Evolutionary conservation across 164 flowering plant genomes (phyloP).

Genomic region (Tetrastigma voinierianum): DNA sequence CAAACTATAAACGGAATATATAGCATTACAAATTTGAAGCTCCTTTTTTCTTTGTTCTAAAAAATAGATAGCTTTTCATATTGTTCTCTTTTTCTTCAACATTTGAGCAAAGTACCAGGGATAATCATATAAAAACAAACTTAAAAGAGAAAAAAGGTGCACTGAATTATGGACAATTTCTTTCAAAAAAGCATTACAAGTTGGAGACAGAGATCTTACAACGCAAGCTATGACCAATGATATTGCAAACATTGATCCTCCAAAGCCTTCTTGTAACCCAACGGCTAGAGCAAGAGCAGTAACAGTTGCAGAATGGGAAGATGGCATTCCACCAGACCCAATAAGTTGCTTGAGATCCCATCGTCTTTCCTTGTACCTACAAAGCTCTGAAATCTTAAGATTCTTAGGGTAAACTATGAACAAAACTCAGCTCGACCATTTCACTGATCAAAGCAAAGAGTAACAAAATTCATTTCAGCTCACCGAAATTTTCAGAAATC

Average conservation of each 20-base stretch:
- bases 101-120: no score
- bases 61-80: no score
- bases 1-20: no score
- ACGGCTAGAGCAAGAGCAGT: conserved; percentile 75
- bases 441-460: neutral
- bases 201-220: conserved; percentile 42
- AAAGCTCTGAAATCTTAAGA: conserved; percentile 44
- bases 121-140: no score
- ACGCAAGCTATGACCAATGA: conserved; percentile 70
- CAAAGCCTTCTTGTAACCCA: conserved; percentile 85
- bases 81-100: no score
- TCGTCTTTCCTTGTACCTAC: conserved; percentile 83
- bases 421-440: neutral
- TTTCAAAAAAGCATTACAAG: no score
- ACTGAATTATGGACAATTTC: no score
- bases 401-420: conserved; percentile 26
- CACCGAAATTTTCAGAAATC: no score
- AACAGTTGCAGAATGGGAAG: conserved; percentile 94
- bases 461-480: neutral
- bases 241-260: conserved; percentile 69
- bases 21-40: no score
- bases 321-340: conserved; percentile 98
- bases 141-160: no score
- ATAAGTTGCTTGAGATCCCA: conserved; percentile 78
- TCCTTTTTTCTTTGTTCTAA: no score